Base-by-base conservation (phyloP, 108 stramenopile genomes). In the Skeletonema menzelii region DNA sequence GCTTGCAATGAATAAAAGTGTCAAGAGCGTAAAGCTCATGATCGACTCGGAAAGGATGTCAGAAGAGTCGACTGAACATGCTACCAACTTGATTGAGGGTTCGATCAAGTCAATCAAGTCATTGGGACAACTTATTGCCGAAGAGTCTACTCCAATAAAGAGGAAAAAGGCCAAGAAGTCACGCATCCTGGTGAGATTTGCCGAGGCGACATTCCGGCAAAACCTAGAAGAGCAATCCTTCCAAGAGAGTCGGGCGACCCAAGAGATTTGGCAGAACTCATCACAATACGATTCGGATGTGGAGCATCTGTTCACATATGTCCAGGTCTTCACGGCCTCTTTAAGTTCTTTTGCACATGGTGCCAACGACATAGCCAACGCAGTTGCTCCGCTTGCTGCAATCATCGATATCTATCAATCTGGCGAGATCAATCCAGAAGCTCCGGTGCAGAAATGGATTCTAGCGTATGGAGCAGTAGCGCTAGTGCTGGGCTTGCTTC, bases 321-420 rank as follows among this genome's bases (percentile, higher is more conserved):
- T 91, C 44, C 89, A 88, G 65, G 82, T 87, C n/a, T 88, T 89
- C 75, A 88, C 87, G 1, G 90, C 88, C 5, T 73, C 68, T 30
- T 47, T 87, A 13, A 85, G 76, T 63, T 87, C 88, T 1, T 89
- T 88, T 65, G 82, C 86, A 7, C 90, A 91, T 75, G 90, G 90
- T 13, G 88, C 88, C 7, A 91, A 91, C 69, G 88, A 91, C 38
- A 75, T 86, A 0, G 83, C 86, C 30, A 91, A 89, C 46, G 63
- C 84, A 49, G 83, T 90, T 59, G 88, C 84, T 20, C 89, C 89
- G 24, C 57, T 90, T 28, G 79, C 86, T 53, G 91, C 84, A 2
- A 75, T 89, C 32, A 58, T 85, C 47, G 27, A 64, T 0, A 86
- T 89, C 28, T 91, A 88, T 68, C 37, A 73, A 20, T 67, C 64